phyloP scores from a whole-genome alignment of 2,329 filamentous ascomycete species.

The Fusarium sp. region DNA sequence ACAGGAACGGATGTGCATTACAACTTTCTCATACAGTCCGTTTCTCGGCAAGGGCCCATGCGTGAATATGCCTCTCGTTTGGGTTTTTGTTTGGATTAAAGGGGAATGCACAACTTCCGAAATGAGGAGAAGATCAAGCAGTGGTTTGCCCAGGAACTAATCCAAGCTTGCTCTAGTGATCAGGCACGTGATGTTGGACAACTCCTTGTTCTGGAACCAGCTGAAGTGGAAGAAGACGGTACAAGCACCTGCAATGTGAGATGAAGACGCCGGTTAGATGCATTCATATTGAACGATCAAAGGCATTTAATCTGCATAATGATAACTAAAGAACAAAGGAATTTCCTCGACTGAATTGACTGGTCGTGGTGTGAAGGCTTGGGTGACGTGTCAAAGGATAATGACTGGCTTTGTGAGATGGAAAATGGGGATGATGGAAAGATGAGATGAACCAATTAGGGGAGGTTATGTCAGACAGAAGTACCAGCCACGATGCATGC shows the following conservation, averaged over 20 bases:
- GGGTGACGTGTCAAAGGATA: neutral
- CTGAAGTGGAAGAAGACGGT: neutral
- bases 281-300: neutral
- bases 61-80: neutral
- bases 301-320: neutral
- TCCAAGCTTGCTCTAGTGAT: neutral
- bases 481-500: slow-evolving; percentile 21
- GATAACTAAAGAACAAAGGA: neutral
- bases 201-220: neutral
- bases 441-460: neutral
- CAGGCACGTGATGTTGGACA: neutral
- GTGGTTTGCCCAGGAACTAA: neutral
- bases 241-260: neutral
- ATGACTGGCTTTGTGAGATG: neutral
- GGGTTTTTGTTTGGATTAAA: neutral
- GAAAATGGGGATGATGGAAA: neutral
- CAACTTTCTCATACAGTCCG: too few relatives aligned
- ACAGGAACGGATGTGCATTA: neutral
- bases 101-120: neutral
- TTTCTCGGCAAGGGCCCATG: neutral
- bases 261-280: neutral
- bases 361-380: neutral
- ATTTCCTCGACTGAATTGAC: neutral
- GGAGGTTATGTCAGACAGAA: neutral
- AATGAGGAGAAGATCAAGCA: neutral